Conservation (phyloP, 2,329 filamentous ascomycete genomes). For the Magnaporthiopsis poae region DNA sequence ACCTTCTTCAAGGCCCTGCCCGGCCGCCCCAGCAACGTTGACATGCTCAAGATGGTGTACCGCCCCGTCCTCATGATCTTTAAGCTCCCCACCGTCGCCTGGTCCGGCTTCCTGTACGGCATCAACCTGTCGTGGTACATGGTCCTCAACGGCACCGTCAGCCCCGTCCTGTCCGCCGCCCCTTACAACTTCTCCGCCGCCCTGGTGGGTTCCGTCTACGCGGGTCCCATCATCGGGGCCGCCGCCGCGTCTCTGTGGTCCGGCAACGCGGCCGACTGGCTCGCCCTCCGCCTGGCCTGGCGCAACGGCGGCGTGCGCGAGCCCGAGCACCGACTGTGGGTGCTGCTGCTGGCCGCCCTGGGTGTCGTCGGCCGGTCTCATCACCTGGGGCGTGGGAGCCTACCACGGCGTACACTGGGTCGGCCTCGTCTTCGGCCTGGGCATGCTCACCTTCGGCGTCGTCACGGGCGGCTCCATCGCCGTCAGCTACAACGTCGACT, state of each 20-base stretch:
- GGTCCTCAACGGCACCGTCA: slow-evolving; percentile 18
- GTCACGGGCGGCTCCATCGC: slow-evolving; percentile 28
- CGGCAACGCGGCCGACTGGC: slow-evolving; percentile 14
- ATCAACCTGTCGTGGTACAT: slow-evolving; percentile 20
- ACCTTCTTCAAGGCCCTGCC: slow-evolving; percentile 10
- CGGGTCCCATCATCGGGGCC: slow-evolving; percentile 15
- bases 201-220: slow-evolving; percentile 15
- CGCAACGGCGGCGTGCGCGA: slow-evolving; percentile 29
- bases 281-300: slow-evolving; percentile 25
- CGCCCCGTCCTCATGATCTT: slow-evolving; percentile 10
- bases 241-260: slow-evolving; percentile 15
- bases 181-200: slow-evolving; percentile 17
- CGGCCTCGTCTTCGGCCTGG: slow-evolving; percentile 30
- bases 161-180: slow-evolving; percentile 12
- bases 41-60: slow-evolving; percentile 16
- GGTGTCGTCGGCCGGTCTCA: slow-evolving; percentile 31
- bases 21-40: slow-evolving; percentile 14
- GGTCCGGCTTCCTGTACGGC: slow-evolving; percentile 18
- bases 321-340: slow-evolving; percentile 22
- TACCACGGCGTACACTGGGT: slow-evolving; percentile 31
- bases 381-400: slow-evolving; percentile 40
- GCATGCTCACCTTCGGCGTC: slow-evolving; percentile 28
- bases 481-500: slow-evolving; percentile 33
- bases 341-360: slow-evolving; percentile 29
- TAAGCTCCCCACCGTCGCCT: slow-evolving; percentile 11